phyloP scores from a whole-genome alignment of 106 monocot species.

The Dendrobium huoshanense region DNA sequence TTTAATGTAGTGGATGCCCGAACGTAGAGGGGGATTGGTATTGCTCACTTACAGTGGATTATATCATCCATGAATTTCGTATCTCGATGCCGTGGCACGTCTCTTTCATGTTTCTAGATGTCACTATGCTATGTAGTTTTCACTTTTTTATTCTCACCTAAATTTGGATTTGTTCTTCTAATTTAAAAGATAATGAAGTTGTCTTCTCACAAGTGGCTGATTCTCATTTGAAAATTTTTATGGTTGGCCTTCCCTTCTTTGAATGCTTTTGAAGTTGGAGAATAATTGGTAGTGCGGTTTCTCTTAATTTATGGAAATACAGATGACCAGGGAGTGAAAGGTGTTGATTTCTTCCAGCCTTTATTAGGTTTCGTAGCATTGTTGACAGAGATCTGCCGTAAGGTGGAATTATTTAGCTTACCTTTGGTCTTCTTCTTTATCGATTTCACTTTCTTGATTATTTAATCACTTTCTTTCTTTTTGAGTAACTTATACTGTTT shows the following conservation, averaged over 20 bases:
- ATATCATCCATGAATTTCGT: neutral
- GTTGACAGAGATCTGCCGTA: neutral
- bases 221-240: neutral
- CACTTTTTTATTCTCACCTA: neutral
- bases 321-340: neutral
- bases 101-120: conserved; percentile 2
- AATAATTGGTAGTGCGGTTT: neutral
- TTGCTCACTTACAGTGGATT: too few species aligned
- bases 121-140: neutral
- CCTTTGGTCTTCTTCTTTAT: neutral
- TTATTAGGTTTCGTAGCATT: neutral
- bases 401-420: neutral
- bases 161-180: neutral
- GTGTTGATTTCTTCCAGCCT: neutral
- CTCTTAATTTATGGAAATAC: neutral
- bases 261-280: neutral
- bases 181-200: conserved; percentile 1
- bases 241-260: neutral
- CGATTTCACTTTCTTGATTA: neutral
- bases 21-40: neutral
- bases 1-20: neutral
- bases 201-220: neutral
- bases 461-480: neutral
- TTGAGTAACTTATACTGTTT: neutral
- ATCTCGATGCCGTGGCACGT: neutral